Evolutionary conservation across 116 monocot species (phyloP), one percentile per base, ranked within the genome.

Genomic region (Zostera marina): DNA sequence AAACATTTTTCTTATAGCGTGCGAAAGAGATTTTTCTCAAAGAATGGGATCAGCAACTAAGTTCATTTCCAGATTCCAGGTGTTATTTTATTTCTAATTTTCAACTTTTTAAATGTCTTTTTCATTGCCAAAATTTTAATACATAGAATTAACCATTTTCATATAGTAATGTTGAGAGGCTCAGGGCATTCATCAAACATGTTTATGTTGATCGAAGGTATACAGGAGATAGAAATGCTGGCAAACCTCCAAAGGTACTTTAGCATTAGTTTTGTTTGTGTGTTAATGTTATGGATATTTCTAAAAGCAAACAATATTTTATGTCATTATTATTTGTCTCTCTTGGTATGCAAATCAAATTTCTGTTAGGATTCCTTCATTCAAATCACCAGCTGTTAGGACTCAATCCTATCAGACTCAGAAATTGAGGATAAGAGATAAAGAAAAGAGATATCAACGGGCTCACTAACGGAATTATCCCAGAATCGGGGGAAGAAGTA

Each of bases 11-110:
- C 42, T 26, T 5, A 40, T 22, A 98, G 96, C 82, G 63, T 72
- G 96, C 90, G 42, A 98, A 65, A 63, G 83, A 74, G 65, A 77
- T 89, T 39, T 98, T 73, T 56, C 90, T 98, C 58, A 98, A 89
- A 63, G 85, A 89, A 38, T 90, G 85, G 96, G 90, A 98, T 43
- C 64, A 72, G 22, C 96, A 98, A 51, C 89, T 76, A 2, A 66
- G 83, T 65, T 78, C 81, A 62, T 75, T 76, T 70, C 83, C 90
- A 68, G 96, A 98, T 75, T 83, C 83, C 89, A 89, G 90, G 96
- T 89, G 32, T 65, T 65, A 19, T 17, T 44, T 20, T 15, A 65
- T 64, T 42, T 17, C 44, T 20, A 3, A 47, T 10, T 38, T 19
- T 70, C 26, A 20, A 59, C 58, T 9, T 24, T 48, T 22, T 16